Evolutionary conservation across 1,284 basidiomycete genomes (phyloP).

Genomic region (Heliocybe sulcata): DNA sequence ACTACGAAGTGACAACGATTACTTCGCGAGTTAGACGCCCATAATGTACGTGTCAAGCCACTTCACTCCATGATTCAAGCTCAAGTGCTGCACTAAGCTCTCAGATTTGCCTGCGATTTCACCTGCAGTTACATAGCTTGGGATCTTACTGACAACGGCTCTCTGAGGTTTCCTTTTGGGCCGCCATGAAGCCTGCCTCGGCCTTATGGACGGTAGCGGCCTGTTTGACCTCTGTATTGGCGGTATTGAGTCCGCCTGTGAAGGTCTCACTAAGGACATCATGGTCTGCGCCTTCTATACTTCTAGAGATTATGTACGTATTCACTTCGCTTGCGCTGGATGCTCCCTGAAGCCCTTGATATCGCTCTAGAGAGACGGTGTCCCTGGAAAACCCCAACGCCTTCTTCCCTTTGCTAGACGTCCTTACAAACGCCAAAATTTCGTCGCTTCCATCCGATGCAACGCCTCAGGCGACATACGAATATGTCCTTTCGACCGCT

Average conservation of each 20-base stretch:
- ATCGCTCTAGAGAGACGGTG: conserved; percentile 42
- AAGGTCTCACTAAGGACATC: conserved; percentile 3
- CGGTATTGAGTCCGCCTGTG: background rate
- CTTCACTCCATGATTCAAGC: too few species aligned
- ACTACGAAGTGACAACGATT: too few species aligned
- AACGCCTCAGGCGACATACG: conserved; percentile 46
- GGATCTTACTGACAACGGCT: too few species aligned
- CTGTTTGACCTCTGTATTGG: background rate
- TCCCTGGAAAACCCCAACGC: conserved; percentile 56
- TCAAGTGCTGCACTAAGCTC: too few species aligned
- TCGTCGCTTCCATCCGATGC: conserved; percentile 25
- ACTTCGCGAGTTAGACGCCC: too few species aligned
- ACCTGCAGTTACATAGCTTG: too few species aligned
- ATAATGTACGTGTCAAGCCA: too few species aligned
- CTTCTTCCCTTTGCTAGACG: conserved; percentile 66
- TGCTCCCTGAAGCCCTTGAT: too few species aligned
- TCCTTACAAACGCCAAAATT: conserved; percentile 46
- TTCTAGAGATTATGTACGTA: conserved; percentile 3
- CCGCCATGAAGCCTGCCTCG: conserved; percentile 8
- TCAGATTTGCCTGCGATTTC: too few species aligned
- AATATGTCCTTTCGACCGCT: conserved; percentile 45
- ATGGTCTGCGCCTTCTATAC: conserved; percentile 1
- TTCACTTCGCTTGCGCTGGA: too few species aligned
- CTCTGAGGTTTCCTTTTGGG: conserved; percentile 11
- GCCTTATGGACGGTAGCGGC: background rate